A percentile compares a stretch with the other conserved stretches of the same genome.
Evolutionary conservation across 257 asterid genomes (phyloP).

Genomic region (Ballota nigra): DNA sequence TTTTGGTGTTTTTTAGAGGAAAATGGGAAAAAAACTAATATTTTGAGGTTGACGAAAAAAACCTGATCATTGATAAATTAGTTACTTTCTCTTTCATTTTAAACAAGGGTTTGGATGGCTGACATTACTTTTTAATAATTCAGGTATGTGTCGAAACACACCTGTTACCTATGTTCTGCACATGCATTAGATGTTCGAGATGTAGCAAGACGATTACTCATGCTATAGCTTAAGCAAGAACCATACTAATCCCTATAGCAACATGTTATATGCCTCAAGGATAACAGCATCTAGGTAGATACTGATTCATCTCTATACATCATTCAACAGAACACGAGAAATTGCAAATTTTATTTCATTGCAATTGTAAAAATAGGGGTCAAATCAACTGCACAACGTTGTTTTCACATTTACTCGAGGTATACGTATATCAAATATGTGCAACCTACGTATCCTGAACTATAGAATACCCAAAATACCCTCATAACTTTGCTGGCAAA

Average conservation of each 20-base stretch:
- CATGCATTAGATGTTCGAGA: background rate
- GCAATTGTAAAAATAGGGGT: slow-evolving; percentile 19
- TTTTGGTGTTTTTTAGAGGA: too few relatives aligned
- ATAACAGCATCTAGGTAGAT: too few relatives aligned
- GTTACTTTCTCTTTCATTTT: too few relatives aligned
- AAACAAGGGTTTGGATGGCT: too few relatives aligned
- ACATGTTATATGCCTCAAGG: too few relatives aligned
- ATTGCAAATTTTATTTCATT: slow-evolving; percentile 21
- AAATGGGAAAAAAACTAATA: too few relatives aligned
- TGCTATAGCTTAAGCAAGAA: background rate
- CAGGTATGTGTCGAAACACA: too few relatives aligned
- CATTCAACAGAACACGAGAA: too few relatives aligned
- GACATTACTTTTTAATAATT: too few relatives aligned
- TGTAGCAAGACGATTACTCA: background rate
- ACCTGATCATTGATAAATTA: too few relatives aligned
- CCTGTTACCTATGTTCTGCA: background rate
- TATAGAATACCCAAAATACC: slow-evolving; percentile 32
- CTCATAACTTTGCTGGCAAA: slow-evolving; percentile 42
- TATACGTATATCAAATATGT: slow-evolving; percentile 33
- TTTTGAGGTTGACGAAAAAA: too few relatives aligned
- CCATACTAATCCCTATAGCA: background rate
- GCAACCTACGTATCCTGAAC: slow-evolving; percentile 36
- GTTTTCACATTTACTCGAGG: slow-evolving; percentile 32
- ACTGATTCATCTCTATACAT: too few relatives aligned
- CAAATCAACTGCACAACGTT: slow-evolving; percentile 22